Percentiles rank a stretch among this genome's conserved stretches.
Evolutionary conservation across 108 stramenopile genomes (phyloP).

Genomic region (Bacterosira constricta): DNA sequence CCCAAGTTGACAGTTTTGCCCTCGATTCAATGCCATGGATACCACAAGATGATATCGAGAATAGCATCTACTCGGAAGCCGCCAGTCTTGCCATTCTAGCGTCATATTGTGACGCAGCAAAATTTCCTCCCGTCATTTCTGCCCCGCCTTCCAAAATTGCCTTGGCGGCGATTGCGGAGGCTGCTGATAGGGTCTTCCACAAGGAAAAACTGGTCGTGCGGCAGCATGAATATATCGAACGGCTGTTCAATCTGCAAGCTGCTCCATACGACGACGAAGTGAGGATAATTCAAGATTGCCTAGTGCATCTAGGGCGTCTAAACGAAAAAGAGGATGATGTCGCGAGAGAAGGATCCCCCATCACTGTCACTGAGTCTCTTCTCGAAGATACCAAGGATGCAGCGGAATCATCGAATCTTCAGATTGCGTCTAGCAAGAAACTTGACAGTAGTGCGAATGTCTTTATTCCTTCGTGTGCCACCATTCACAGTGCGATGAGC

Average conservation of each 20-base stretch:
- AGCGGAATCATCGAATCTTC: not conserved
- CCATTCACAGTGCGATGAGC: not conserved
- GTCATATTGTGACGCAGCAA: not conserved
- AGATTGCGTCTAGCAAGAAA: not conserved
- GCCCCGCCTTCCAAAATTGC: conserved; percentile 20
- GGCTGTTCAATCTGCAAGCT: not conserved
- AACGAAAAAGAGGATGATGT: conserved; percentile 4
- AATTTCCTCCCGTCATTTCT: not conserved
- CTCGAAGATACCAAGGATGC: not conserved
- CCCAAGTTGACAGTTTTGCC: not conserved
- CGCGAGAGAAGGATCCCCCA: not conserved
- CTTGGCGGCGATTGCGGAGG: conserved; percentile 22
- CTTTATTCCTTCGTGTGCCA: not conserved
- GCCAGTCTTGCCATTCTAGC: conserved; percentile 1
- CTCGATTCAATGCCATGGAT: conserved; percentile 3
- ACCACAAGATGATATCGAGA: conserved; percentile 3
- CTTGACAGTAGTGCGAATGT: not conserved
- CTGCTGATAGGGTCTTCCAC: not conserved
- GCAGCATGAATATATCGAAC: not conserved
- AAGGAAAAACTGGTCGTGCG: not conserved
- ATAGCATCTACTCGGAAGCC: not conserved
- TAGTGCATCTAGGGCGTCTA: not conserved
- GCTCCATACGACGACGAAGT: conserved; percentile 10
- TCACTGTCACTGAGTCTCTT: not conserved
- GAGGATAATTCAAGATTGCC: not conserved